Evolutionary conservation across 2,329 filamentous ascomycete species (phyloP), one percentile per base, ranked within the genome.

Genomic region (Colletotrichum sp.): DNA sequence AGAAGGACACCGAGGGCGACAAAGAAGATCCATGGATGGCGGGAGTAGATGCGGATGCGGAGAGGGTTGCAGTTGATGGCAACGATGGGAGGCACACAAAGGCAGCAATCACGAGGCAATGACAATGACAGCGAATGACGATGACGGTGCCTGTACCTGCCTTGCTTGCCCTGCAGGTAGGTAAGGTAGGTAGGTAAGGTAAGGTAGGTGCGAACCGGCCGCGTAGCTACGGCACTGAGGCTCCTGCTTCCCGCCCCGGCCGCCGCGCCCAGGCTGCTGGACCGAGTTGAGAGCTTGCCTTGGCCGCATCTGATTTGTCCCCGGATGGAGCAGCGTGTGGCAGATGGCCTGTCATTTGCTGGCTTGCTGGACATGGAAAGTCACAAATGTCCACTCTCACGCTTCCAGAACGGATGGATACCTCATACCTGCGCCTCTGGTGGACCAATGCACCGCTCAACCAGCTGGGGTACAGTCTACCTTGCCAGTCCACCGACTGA

Each of bases 191-290:
- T 24, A 64, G 24, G 39, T 36, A 28, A 21, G 55, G 55, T 63
- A 59, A 75, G 36, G 72, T 62, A 72, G 63, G 63, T 62, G n/a
- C 32, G 72, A 72, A 32, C 63, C 57, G 72, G 72, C 72, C 69
- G 72, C 72, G 69, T 75, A 67, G 36, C 73, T 73, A 76, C 70
- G 70, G 70, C 70, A 76, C 64, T 60, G 73, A 73, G 70, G 39
- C 64, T 73, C 59, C 13, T 59, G 21, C 59, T 62, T 70, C 57
- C 70, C 63, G 44, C 36, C 63, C 39, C 69, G 59, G 59, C 65
- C 65, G 44, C 71, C 30, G 32, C 59, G 59, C 59, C 66, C 71
- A 70, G 66, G 57, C 66, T 69, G 39, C 73, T 76, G 73, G 69
- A 55, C 60, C 28, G 34, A 44, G 70, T 59, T 26, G 18, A 44